Evolutionary conservation across 2,329 filamentous ascomycete species (phyloP), one percentile per base, ranked within the genome.

Genomic region (Sporothrix schenckii): DNA sequence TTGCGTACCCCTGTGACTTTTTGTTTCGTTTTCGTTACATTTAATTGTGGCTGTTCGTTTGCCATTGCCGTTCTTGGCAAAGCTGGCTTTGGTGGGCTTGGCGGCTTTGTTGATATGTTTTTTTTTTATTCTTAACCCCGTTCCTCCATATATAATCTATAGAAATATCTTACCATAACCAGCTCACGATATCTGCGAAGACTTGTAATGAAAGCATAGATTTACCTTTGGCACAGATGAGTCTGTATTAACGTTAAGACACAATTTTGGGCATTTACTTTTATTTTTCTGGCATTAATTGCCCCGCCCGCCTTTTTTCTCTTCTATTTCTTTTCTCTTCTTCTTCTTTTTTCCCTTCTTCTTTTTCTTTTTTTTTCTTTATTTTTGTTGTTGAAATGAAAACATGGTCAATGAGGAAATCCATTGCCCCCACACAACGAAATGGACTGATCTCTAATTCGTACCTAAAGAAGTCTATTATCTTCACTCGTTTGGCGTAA

Each of bases 61-160:
- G 69, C 54, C 66, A 47, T 71, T 73, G 44, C 73, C 68, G n/a
- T 68, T 74, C 67, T 70, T 68, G 71, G 71, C 52, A 65, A 58
- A 61, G 67, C 24, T 41, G 24, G 9, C 5, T 53, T 52, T 66
- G 24, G 53, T 68, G 65, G 65, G 66, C 53, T 68, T 49, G 61
- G 30, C 39, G 49, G 10, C 52, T 47, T 30, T 47, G 24, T 34
- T 30, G 34, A 14, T 14, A 6, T 34, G 10, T 9, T 7, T 54
- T 52, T 47, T 63, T 9, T 11, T 16, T 4, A 30, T 27, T 9
- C 9, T 21, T 47, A 21, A 13, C 60, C 7, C n/a, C 21, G 53
- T 52, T 1, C 63, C 47, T 53, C 27, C 24, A 49, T 65, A 24
- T 49, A 27, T 34, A 34, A 34, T 34, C 2, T 9, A 34, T 34